Evolutionary conservation across 2,329 filamentous ascomycete species (phyloP), one percentile per base, ranked within the genome.

Genomic region (Paecilomyces formosus): DNA sequence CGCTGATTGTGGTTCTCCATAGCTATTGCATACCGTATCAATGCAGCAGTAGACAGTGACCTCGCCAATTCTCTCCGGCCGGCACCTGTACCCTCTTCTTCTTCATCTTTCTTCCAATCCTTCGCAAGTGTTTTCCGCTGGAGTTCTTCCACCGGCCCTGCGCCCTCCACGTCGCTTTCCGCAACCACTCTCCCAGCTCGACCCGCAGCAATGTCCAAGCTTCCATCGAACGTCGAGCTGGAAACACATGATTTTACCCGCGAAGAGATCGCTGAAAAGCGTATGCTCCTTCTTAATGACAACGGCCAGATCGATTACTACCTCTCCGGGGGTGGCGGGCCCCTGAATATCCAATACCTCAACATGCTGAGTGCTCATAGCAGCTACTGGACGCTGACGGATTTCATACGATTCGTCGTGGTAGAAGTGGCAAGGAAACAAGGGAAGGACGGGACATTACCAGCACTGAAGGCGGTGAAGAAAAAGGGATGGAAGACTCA

Each of bases 291-390:
- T 7, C 83, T 99, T 3, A 99, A 99, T 65, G 94, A 99, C 67
- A 97, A 97, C 64, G 93, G 92, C 0, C 94, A 99, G 74, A 87
- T 99, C 49, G 94, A 99, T 72, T 99, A 86, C 74, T 95, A 88
- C 66, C 78, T 99, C 54, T 86, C 86, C 54, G 92, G 90, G 7
- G 89, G 91, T 0, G 88, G 90, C 1, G 94, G 94, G 0, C 88
- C 92, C 3, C 78, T 99, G 35, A 94, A 96, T 74, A 92, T 97
- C 24, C 92, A 97, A 74, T 99, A 99, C 71, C 76, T 97, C 35
- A 97, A 96, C 65, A 99, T 99, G 94, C 77, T 99, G 57, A 90
- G 91, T 58, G 94, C 94, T 8, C 94, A 99, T 74, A 92, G 90
- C 58, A 93, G 89, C 70, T 99, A 99, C 73, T 99, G 94, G 94